Conservation (phyloP, 306 rosid genomes). For the Trifolium dubium region DNA sequence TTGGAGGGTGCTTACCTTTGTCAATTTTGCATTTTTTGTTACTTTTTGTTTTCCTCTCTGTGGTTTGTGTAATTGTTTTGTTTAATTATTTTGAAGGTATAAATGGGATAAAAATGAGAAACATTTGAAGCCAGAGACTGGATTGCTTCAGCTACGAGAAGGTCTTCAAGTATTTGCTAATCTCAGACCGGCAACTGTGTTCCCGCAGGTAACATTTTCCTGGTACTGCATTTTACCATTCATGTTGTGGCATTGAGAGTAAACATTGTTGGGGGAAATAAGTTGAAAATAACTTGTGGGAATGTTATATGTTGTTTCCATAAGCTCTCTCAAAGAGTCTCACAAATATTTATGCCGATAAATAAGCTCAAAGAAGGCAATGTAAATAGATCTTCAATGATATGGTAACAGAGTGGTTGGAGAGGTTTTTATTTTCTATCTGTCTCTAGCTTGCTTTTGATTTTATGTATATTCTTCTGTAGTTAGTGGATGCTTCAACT, state of each 20-base stretch:
- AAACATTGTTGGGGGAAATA: neutral
- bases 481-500: slow-evolving; percentile 92
- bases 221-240: neutral
- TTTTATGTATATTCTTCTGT: slow-evolving; percentile 33
- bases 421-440: slow-evolving; percentile 18
- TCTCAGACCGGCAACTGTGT: slow-evolving; percentile 81
- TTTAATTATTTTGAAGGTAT: slow-evolving; percentile 56
- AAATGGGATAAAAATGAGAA: slow-evolving; percentile 83
- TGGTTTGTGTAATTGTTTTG: neutral
- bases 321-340: neutral
- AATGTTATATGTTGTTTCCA: neutral
- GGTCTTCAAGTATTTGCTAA: slow-evolving; percentile 85
- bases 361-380: neutral
- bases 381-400: neutral
- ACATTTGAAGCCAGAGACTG: slow-evolving; percentile 91
- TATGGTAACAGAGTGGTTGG: neutral
- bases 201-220: slow-evolving; percentile 61
- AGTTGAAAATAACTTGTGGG: neutral
- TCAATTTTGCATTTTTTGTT: neutral
- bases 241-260: neutral
- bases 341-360: neutral
- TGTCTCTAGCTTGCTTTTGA: slow-evolving; percentile 9
- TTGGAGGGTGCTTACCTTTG: slow-evolving; percentile 70
- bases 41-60: no score
- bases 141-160: slow-evolving; percentile 68